These are phyloP conservation scores for Albophoma yamanashiensis DNA, from an alignment of 2,329 filamentous ascomycete genomes.

Conservation along the genomic window DNA sequence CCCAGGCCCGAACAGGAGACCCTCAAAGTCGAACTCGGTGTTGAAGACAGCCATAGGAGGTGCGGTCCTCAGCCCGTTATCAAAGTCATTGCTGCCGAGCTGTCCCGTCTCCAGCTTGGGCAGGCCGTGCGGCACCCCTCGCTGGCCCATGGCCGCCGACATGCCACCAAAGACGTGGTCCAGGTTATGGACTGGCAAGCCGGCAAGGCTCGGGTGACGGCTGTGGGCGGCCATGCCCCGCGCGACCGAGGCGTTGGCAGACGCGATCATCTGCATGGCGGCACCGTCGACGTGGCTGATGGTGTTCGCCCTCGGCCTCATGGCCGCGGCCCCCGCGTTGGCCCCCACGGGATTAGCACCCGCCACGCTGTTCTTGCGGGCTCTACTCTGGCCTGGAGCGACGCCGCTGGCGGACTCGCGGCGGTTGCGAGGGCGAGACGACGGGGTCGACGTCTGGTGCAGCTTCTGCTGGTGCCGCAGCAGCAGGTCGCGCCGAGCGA, in stretches of 20 bases:
- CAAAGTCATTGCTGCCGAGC: constrained; percentile 53
- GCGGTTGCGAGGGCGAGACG: constrained; percentile 75
- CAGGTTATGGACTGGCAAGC: constrained; percentile 47
- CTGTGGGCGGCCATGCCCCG: constrained; percentile 45
- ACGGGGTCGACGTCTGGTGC: constrained; percentile 83
- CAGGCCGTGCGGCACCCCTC: constrained; percentile 56
- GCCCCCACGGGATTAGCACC: constrained; percentile 35
- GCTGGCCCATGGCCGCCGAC: constrained; percentile 56
- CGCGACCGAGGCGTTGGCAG: constrained; percentile 43
- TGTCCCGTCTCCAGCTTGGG: constrained; percentile 75
- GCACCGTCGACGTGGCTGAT: constrained; percentile 84
- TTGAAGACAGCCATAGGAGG: constrained; percentile 55
- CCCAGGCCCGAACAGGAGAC: constrained; percentile 57
- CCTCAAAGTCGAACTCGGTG: constrained; percentile 36
- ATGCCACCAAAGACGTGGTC: constrained; percentile 63
- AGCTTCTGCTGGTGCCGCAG: constrained; percentile 97
- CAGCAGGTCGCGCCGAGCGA: constrained; percentile 84
- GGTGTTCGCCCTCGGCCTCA: constrained; percentile 88
- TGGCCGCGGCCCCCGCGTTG: constrained; percentile 42
- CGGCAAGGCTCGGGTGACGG: constrained; percentile 66
- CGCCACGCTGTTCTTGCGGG: constrained; percentile 87
- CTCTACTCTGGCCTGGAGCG: constrained; percentile 55
- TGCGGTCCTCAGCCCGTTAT: constrained; percentile 66
- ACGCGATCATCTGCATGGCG: constrained; percentile 61
- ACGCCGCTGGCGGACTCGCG: constrained; percentile 79